Evolutionary conservation across 2,329 filamentous ascomycete species (phyloP).

Genomic region (Colletotrichum simmondsii): DNA sequence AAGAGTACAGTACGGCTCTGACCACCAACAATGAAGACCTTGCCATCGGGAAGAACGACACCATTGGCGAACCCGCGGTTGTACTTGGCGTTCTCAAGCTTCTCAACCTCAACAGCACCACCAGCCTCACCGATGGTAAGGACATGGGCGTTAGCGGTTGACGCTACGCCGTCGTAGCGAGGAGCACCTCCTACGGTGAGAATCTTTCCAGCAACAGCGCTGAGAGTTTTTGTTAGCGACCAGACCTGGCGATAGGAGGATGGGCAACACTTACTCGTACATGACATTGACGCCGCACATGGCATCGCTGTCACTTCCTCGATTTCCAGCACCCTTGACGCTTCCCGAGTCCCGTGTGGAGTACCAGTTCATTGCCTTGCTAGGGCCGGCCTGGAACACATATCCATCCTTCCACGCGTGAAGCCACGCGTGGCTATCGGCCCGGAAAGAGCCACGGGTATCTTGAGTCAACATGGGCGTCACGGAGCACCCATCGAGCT

Average conservation of each 20-base stretch:
- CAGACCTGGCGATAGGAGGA: background rate
- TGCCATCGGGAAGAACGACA: conserved; percentile 59
- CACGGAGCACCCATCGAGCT: conserved; percentile 52
- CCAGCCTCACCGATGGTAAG: conserved; percentile 54
- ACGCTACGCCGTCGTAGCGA: conserved; percentile 52
- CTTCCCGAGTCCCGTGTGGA: conserved; percentile 53
- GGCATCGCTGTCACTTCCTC: conserved; percentile 51
- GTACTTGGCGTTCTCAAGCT: conserved; percentile 19
- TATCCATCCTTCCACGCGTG: conserved; percentile 54
- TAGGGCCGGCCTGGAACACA: conserved; percentile 66
- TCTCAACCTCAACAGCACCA: background rate
- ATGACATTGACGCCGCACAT: conserved; percentile 68
- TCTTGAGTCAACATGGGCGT: conserved; percentile 60
- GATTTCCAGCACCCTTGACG: conserved; percentile 51
- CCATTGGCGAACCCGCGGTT: conserved; percentile 54
- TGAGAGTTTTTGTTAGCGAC: background rate
- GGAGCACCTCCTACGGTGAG: conserved; percentile 60
- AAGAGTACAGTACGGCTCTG: conserved; percentile 55
- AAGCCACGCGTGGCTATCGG: conserved; percentile 44
- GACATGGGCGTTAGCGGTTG: conserved; percentile 56
- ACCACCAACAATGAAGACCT: conserved; percentile 57
- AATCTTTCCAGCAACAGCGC: conserved; percentile 60
- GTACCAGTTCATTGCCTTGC: conserved; percentile 67
- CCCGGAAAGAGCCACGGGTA: conserved; percentile 59
- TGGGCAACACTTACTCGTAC: conserved; percentile 54